These are phyloP conservation scores for Dalbergia cultrata DNA, from an alignment of 306 rosid genomes.

Conservation along the genomic window DNA sequence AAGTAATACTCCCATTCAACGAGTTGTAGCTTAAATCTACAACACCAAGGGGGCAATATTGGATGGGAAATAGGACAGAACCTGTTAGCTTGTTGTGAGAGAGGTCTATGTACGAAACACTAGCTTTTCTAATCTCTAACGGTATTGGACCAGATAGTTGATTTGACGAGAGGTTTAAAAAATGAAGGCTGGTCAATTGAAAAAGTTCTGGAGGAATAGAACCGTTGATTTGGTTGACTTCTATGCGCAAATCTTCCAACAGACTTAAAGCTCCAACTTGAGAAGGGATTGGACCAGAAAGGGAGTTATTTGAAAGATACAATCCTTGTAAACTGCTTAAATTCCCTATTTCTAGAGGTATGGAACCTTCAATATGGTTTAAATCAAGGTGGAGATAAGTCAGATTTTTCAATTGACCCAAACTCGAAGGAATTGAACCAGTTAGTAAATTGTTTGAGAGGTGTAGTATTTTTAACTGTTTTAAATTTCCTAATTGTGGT, in stretches of 20 bases:
- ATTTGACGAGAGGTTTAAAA: neutral
- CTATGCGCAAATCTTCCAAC: neutral
- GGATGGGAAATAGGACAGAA: too few species aligned
- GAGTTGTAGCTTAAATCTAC: neutral
- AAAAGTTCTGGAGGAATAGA: neutral
- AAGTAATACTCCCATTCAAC: neutral
- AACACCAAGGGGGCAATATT: neutral
- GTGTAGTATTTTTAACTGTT: accelerated
- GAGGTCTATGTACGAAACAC: too few species aligned
- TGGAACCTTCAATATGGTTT: neutral
- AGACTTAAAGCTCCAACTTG: neutral
- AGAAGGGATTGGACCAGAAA: neutral
- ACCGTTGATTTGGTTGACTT: too few species aligned
- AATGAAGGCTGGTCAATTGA: neutral
- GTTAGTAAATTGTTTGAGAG: neutral
- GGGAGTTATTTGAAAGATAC: neutral
- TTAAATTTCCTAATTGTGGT: neutral
- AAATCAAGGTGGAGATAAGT: neutral
- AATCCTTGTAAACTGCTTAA: neutral
- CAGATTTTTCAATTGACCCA: neutral
- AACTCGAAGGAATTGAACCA: neutral
- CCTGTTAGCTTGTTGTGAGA: too few species aligned
- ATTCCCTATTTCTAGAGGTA: neutral
- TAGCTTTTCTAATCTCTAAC: neutral
- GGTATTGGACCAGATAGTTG: neutral